Percentiles rank a stretch among this genome's conserved stretches.
These are phyloP conservation scores for Penicillium sp. DNA, from an alignment of 2,329 filamentous ascomycete genomes.

Conservation along the genomic window DNA sequence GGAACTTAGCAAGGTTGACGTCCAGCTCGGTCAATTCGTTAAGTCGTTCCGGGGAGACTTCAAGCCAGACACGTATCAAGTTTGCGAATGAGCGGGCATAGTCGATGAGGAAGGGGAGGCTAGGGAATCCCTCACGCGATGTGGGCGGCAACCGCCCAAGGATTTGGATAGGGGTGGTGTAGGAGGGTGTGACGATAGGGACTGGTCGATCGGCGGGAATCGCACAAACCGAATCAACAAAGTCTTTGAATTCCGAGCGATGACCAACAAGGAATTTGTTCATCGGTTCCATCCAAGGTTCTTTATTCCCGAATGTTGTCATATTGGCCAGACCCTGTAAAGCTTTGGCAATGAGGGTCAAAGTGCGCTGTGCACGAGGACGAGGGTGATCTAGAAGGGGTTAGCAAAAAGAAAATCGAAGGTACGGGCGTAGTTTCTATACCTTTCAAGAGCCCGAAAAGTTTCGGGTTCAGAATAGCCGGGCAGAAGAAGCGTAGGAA, in stretches of 20 bases:
- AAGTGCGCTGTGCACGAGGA: conserved; percentile 75
- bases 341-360: conserved; percentile 89
- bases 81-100: conserved; percentile 80
- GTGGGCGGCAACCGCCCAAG: conserved; percentile 75
- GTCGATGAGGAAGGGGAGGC: conserved; percentile 88
- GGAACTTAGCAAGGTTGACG: conserved; percentile 41
- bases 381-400: conserved; percentile 70
- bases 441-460: conserved; percentile 81
- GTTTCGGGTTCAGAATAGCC: conserved; percentile 90
- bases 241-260: conserved; percentile 77
- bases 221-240: conserved; percentile 81
- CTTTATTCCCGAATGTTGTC: conserved; percentile 87
- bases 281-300: conserved; percentile 99
- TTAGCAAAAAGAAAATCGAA: conserved; percentile 1
- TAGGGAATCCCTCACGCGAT: conserved; percentile 87
- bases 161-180: conserved; percentile 90
- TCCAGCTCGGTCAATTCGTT: conserved; percentile 41
- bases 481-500: conserved; percentile 95
- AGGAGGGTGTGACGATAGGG: conserved; percentile 71
- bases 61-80: conserved; percentile 63
- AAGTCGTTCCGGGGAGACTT: conserved; percentile 41
- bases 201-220: conserved; percentile 70
- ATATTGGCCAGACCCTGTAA: conserved; percentile 88
- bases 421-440: conserved; percentile 4
- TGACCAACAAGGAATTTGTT: conserved; percentile 78